phyloP scores from a whole-genome alignment of 2,329 filamentous ascomycete genomes.

The Lachnellula subtilissima region DNA sequence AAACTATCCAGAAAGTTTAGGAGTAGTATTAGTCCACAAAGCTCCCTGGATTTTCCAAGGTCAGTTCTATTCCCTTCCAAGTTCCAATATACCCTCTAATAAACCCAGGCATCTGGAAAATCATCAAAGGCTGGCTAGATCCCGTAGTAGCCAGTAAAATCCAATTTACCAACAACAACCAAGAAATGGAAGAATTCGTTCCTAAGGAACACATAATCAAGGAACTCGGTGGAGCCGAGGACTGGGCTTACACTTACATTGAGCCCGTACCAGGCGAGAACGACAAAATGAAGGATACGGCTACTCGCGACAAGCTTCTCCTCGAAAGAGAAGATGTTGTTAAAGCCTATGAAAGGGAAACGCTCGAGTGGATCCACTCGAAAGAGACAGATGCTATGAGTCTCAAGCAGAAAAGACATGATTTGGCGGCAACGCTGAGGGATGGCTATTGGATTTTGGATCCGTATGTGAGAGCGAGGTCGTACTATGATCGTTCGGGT shows the following conservation, averaged over 20 bases:
- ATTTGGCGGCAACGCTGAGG: constrained; percentile 58
- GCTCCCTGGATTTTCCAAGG: constrained; percentile 96
- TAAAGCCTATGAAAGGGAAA: constrained; percentile 67
- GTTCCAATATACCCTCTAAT: constrained; percentile 9
- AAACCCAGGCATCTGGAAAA: constrained; percentile 77
- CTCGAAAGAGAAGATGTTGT: constrained; percentile 61
- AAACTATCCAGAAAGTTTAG: constrained; percentile 92
- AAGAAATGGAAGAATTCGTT: constrained; percentile 76
- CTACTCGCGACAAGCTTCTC: constrained; percentile 58
- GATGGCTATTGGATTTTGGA: constrained; percentile 86
- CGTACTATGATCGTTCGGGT: constrained; percentile 78
- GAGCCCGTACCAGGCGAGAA: constrained; percentile 78
- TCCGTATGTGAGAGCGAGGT: constrained; percentile 76
- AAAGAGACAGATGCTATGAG: constrained; percentile 35
- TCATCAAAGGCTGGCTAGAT: constrained; percentile 94
- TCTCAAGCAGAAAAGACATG: constrained; percentile 54
- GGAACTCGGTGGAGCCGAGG: constrained; percentile 80
- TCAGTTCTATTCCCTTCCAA: constrained; percentile 34
- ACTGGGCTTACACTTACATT: constrained; percentile 77
- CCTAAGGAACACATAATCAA: constrained; percentile 65
- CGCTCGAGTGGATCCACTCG: constrained; percentile 67
- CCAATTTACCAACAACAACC: constrained; percentile 78
- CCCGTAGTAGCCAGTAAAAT: constrained; percentile 93
- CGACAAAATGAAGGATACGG: constrained; percentile 61
- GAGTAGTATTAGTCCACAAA: constrained; percentile 88